A percentile compares a stretch with the other conserved stretches of the same genome.
Conservation (phyloP, 306 rosid species). For the Luffa aegyptiaca region DNA sequence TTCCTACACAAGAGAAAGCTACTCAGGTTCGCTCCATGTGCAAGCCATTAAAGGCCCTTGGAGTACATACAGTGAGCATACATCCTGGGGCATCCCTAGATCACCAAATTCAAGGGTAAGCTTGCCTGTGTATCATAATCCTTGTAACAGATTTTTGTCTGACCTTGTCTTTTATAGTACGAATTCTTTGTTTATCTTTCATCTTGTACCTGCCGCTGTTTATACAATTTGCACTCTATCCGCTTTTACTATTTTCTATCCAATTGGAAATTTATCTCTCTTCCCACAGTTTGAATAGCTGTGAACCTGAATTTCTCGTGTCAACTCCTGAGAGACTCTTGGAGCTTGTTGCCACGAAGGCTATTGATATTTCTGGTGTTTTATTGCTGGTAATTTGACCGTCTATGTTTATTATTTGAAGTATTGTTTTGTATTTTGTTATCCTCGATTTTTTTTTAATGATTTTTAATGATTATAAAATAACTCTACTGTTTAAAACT, state of each 20-base stretch:
- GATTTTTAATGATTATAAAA: not conserved
- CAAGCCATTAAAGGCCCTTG: slow-evolving; percentile 77
- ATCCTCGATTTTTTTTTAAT: not conserved
- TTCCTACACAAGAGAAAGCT: slow-evolving; percentile 74
- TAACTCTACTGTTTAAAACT: not conserved
- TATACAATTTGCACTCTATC: not conserved
- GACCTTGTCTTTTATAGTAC: not conserved
- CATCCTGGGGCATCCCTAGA: slow-evolving; percentile 79
- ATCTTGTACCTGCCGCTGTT: not conserved
- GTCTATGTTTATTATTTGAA: slow-evolving; percentile 2
- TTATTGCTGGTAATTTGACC: slow-evolving; percentile 56
- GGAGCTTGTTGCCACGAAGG: slow-evolving; percentile 74
- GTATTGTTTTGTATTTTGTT: not conserved
- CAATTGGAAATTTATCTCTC: slow-evolving; percentile 18
- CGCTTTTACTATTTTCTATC: not conserved
- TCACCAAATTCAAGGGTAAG: slow-evolving; percentile 92
- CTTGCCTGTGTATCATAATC: not conserved
- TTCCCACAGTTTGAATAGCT: slow-evolving; percentile 54
- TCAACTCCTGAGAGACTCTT: slow-evolving; percentile 92
- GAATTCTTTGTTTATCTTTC: not conserved
- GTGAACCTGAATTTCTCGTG: slow-evolving; percentile 93
- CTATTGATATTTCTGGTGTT: slow-evolving; percentile 74
- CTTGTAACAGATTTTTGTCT: not conserved
- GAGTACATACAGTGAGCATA: slow-evolving; percentile 89
- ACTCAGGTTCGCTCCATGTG: slow-evolving; percentile 65